Conservation (phyloP, 768 basidiomycete species). For the Mycena kentingensis region DNA sequence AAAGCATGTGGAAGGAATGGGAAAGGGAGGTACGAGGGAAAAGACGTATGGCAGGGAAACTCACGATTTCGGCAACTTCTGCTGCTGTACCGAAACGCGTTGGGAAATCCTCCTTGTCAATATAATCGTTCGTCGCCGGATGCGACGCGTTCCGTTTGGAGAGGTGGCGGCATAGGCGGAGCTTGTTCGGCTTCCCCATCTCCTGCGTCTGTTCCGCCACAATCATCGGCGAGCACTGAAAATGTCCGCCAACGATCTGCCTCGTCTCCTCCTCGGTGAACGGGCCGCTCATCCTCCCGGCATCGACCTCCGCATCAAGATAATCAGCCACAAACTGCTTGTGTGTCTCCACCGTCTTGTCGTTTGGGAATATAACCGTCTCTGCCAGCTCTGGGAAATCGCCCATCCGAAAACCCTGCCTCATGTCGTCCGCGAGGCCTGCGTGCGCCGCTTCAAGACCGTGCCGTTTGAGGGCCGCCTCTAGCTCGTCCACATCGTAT, state of each 20-base stretch:
- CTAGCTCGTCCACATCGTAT: constrained; percentile 22
- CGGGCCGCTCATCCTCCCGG: constrained; percentile 26
- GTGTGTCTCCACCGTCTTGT: constrained; percentile 17
- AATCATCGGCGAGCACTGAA: no score
- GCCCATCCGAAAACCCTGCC: constrained; percentile 29
- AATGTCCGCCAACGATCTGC: constrained; percentile 29
- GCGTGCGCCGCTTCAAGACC: constrained; percentile 16
- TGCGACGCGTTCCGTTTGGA: constrained; percentile 16
- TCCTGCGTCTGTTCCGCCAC: constrained; percentile 16
- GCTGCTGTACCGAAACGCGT: constrained; percentile 18
- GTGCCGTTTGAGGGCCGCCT: constrained; percentile 8
- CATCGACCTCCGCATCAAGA: constrained; percentile 16
- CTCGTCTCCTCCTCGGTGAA: constrained; percentile 24
- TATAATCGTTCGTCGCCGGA: no score
- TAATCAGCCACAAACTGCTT: constrained; percentile 17
- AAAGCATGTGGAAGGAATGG: no score
- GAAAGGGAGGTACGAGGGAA: no score
- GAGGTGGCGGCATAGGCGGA: constrained; percentile 25
- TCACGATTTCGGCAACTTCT: constrained; percentile 10
- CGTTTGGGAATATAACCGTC: constrained; percentile 28
- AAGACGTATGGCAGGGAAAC: no score
- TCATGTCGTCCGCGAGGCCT: constrained; percentile 20
- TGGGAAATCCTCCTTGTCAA: constrained; percentile 25
- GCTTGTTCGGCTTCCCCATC: constrained; percentile 17
- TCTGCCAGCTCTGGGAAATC: constrained; percentile 20